Evolutionary conservation across 805 yeast species (phyloP).

Genomic region (Barnettozyma californica): DNA sequence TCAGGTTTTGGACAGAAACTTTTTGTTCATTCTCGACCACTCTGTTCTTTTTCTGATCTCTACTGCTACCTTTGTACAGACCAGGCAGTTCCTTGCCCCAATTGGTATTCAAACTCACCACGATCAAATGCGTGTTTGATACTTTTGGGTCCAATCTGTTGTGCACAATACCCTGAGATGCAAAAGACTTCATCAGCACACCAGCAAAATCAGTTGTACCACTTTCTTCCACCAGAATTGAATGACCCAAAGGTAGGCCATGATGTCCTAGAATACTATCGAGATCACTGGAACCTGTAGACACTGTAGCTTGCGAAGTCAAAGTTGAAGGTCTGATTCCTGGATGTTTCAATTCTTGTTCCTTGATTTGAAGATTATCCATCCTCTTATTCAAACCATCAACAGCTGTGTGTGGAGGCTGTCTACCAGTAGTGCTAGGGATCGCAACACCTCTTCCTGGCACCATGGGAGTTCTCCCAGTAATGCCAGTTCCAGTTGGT

Average conservation of each 20-base stretch:
- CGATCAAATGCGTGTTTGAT: constrained; percentile 54
- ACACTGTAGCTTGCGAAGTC: constrained; percentile 68
- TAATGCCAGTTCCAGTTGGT: background rate
- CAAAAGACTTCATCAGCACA: constrained; percentile 60
- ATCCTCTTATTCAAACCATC: constrained; percentile 5
- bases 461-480: constrained; percentile 15
- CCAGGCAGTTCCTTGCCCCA: constrained; percentile 80
- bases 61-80: constrained; percentile 60
- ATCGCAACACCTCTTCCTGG: constrained; percentile 12
- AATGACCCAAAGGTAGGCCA: constrained; percentile 78
- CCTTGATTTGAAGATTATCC: background rate
- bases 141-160: constrained; percentile 40
- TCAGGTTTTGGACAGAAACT: constrained; percentile 62
- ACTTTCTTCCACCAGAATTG: constrained; percentile 70
- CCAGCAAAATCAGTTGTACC: constrained; percentile 87
- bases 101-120: constrained; percentile 48
- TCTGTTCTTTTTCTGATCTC: constrained; percentile 57
- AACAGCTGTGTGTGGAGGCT: constrained; percentile 2
- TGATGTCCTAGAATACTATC: constrained; percentile 73
- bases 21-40: constrained; percentile 54
- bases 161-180: constrained; percentile 72
- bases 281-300: constrained; percentile 75
- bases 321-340: constrained; percentile 70
- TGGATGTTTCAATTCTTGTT: constrained; percentile 29
- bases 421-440: background rate